phyloP scores from a whole-genome alignment of 139 green algal species.

The Monoraphidium neglectum region DNA sequence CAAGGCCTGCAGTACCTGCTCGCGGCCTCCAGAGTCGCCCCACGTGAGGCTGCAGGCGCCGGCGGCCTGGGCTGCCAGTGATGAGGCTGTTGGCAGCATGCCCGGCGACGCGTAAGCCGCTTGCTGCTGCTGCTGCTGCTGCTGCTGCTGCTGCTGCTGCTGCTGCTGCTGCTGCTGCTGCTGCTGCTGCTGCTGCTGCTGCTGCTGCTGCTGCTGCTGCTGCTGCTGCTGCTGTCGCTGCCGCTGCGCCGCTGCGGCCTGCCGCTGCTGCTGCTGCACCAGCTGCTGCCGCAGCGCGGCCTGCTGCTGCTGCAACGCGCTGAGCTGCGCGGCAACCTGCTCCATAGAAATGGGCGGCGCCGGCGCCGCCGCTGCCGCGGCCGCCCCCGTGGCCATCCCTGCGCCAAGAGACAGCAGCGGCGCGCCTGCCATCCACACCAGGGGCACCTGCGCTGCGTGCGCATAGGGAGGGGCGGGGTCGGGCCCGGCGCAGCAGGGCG shows the following conservation, averaged over 20 bases:
- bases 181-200: not conserved
- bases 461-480: too few species aligned
- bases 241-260: too few species aligned
- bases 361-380: not conserved
- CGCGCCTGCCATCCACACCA: not conserved
- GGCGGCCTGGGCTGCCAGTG: not conserved
- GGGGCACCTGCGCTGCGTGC: conserved; percentile 5
- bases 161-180: conserved; percentile 2
- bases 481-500: not conserved
- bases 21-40: too few species aligned
- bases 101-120: too few species aligned
- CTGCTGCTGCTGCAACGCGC: not conserved
- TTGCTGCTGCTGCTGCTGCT: conserved; percentile 7
- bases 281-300: not conserved
- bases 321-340: too few species aligned
- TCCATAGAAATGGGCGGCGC: not conserved
- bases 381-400: too few species aligned
- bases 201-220: not conserved
- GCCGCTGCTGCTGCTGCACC: not conserved
- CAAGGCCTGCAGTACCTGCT: too few species aligned
- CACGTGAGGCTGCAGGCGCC: too few species aligned
- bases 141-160: not conserved
- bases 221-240: not conserved
- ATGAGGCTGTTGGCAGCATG: conserved; percentile 14
- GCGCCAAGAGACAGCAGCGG: not conserved